Conservation (phyloP, 768 basidiomycete genomes). For the Suillus bovinus region DNA sequence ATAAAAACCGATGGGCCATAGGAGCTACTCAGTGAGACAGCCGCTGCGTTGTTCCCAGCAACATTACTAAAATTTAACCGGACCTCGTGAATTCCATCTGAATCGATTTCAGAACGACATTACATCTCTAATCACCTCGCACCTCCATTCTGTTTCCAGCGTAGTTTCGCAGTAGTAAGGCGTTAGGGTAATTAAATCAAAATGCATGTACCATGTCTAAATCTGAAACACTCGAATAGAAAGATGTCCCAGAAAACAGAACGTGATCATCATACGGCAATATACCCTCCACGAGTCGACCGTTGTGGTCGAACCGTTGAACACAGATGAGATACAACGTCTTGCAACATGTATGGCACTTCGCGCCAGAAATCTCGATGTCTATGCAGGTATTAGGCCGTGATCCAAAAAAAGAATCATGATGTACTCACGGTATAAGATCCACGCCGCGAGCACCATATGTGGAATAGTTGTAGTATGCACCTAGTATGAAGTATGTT, state of each 20-base stretch:
- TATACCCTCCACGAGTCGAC: conserved; percentile 70
- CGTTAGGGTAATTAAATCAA: background rate
- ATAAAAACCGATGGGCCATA: background rate
- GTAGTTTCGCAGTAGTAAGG: background rate
- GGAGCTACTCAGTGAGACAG: background rate
- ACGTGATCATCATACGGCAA: conserved; percentile 55
- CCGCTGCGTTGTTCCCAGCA: background rate
- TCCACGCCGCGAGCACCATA: conserved; percentile 85
- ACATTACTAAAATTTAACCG: background rate
- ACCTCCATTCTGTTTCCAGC: conserved; percentile 1
- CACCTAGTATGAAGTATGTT: conserved; percentile 75
- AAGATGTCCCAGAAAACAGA: background rate
- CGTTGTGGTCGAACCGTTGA: conserved; percentile 69
- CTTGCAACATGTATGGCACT: conserved; percentile 82
- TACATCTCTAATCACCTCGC: background rate
- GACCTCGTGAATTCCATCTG: background rate
- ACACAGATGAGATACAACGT: conserved; percentile 77
- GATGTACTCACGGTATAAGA: conserved; percentile 73
- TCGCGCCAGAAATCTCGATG: conserved; percentile 92
- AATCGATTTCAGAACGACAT: background rate
- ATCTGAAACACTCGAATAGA: background rate
- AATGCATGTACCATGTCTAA: background rate
- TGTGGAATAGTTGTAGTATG: conserved; percentile 85
- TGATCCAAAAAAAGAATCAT: conserved; percentile 9
- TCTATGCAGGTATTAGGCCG: conserved; percentile 36